Evolutionary conservation across 2,329 filamentous ascomycete species (phyloP).

Genomic region (Acrocalymma vagum): DNA sequence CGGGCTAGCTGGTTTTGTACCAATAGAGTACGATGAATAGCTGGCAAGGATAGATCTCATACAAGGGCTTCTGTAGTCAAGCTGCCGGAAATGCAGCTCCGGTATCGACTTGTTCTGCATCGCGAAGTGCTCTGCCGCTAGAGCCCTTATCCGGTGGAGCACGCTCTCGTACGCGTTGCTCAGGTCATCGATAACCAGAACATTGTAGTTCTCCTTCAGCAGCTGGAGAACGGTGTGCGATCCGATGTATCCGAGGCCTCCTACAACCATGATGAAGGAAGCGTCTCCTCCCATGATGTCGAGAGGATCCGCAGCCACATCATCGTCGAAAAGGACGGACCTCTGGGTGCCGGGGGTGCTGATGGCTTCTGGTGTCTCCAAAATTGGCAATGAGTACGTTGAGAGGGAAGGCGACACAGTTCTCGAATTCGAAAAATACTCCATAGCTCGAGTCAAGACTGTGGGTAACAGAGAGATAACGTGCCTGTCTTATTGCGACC

Average conservation of each 20-base stretch:
- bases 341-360: slow-evolving; percentile 56
- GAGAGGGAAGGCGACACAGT: slow-evolving; percentile 38
- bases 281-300: slow-evolving; percentile 46
- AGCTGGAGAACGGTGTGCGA: slow-evolving; percentile 65
- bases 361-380: slow-evolving; percentile 32
- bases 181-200: slow-evolving; percentile 57
- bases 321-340: slow-evolving; percentile 58
- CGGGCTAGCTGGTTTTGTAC: slow-evolving; percentile 23
- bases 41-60: slow-evolving; percentile 55
- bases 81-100: slow-evolving; percentile 54
- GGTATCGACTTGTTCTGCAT: slow-evolving; percentile 52
- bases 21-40: slow-evolving; percentile 44
- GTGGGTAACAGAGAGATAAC: slow-evolving; percentile 22
- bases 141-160: slow-evolving; percentile 44
- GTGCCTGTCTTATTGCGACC: slow-evolving; percentile 20
- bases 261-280: slow-evolving; percentile 60
- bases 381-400: slow-evolving; percentile 34
- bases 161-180: slow-evolving; percentile 56
- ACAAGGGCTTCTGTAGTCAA: slow-evolving; percentile 56
- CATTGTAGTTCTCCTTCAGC: slow-evolving; percentile 62
- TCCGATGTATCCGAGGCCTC: slow-evolving; percentile 65
- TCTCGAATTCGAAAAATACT: slow-evolving; percentile 26
- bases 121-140: slow-evolving; percentile 50
- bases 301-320: slow-evolving; percentile 52
- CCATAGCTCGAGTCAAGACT: slow-evolving; percentile 27